phyloP scores from a whole-genome alignment of 176 grass and related monocot genomes.

The Bromus sterilis region DNA sequence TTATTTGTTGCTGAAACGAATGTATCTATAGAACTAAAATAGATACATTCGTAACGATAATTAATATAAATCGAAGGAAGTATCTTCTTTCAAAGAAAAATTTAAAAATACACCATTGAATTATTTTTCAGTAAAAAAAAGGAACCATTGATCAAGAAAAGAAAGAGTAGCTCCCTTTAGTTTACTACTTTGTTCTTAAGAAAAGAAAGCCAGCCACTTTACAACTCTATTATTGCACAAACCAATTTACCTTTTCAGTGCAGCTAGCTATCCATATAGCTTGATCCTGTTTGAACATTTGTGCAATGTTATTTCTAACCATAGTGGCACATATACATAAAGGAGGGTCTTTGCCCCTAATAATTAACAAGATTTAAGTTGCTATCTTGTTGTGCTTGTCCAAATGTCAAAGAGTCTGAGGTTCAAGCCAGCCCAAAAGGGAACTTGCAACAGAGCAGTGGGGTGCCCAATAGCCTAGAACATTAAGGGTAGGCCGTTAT shows the following conservation, averaged over 20 bases:
- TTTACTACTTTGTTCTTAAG: conserved; percentile 21
- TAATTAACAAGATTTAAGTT: conserved; percentile 9
- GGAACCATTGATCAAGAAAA: neutral
- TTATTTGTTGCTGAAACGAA: too few species aligned
- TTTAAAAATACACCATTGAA: neutral
- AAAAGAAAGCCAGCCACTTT: conserved; percentile 15
- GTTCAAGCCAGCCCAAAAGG: conserved; percentile 28
- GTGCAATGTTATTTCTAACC: conserved; percentile 7
- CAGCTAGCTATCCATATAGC: conserved; percentile 2
- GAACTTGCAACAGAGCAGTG: conserved; percentile 18
- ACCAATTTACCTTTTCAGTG: conserved; percentile 15
- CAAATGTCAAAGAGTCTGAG: conserved; percentile 39
- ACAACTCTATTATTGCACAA: conserved; percentile 35
- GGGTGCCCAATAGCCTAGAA: conserved; percentile 37
- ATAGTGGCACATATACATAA: conserved; percentile 24
- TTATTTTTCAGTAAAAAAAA: neutral
- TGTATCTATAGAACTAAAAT: too few species aligned
- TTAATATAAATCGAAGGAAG: too few species aligned
- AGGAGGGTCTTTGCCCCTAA: conserved; percentile 15
- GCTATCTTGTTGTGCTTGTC: conserved; percentile 17
- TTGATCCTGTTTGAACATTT: conserved; percentile 17
- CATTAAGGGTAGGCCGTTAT: conserved; percentile 3
- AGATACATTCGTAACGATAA: too few species aligned
- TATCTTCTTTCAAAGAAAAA: neutral
- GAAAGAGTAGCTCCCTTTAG: conserved; percentile 13